These are phyloP conservation scores for Aureobasidium sp. DNA, from an alignment of 2,329 filamentous ascomycete genomes.

Conservation along the genomic window DNA sequence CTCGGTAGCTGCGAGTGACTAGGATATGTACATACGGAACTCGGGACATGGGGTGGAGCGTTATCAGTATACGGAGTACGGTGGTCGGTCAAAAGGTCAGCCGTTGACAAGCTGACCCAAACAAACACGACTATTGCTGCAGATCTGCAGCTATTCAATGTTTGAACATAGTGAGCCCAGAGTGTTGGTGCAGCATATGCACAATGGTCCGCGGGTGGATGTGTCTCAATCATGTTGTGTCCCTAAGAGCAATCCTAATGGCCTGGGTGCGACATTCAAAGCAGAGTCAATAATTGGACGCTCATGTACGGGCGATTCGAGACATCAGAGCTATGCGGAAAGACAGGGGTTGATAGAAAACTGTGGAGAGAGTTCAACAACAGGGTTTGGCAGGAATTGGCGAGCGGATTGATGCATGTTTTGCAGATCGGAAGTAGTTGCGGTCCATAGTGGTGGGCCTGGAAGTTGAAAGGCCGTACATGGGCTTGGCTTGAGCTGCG, in stretches of 20 bases:
- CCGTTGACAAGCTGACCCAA: background rate
- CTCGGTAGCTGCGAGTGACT: no score
- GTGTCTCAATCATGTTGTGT: background rate
- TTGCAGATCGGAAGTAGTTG: background rate
- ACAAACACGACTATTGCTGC: background rate
- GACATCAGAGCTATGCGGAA: background rate
- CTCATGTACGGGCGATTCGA: background rate
- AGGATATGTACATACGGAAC: background rate
- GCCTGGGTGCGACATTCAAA: background rate
- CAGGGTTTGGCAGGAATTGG: conserved; percentile 1
- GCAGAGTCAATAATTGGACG: background rate
- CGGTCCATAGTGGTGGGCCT: background rate
- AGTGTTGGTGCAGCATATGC: background rate
- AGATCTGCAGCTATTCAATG: conserved; percentile 2
- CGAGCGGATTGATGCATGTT: background rate
- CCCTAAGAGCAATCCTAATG: background rate
- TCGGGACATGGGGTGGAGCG: background rate
- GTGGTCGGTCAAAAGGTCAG: background rate
- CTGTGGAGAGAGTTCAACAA: background rate
- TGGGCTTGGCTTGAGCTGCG: background rate
- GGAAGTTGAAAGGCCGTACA: background rate
- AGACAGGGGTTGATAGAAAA: background rate
- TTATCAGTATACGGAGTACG: background rate
- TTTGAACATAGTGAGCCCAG: background rate
- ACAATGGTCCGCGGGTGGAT: background rate